Evolutionary conservation across 305 asterid species (phyloP).

Genomic region (Fraxinus velutina): DNA sequence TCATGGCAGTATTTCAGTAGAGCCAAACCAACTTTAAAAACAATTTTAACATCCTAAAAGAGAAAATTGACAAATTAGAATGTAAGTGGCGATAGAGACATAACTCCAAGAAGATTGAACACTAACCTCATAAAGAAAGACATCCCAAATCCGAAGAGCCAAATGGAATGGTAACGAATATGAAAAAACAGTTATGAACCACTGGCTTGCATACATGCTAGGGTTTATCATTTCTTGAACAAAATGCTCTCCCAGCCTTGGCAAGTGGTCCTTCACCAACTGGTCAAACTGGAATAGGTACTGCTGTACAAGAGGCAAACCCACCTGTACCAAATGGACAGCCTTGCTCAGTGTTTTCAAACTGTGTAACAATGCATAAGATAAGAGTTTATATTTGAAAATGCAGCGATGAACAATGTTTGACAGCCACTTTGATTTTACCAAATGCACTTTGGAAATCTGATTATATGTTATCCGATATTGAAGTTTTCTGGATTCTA

Average conservation of each 20-base stretch:
- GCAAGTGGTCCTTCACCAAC: conserved; percentile 67
- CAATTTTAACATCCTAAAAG: conserved; percentile 75
- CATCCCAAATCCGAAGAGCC: conserved; percentile 98
- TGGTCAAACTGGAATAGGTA: conserved; percentile 77
- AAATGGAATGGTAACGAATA: conserved; percentile 93
- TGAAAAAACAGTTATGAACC: conserved; percentile 96
- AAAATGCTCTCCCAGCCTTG: conserved; percentile 87
- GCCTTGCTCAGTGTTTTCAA: conserved; percentile 11
- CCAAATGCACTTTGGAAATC: neutral
- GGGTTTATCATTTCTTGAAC: conserved; percentile 87
- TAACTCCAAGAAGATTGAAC: conserved; percentile 4
- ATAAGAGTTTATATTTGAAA: neutral
- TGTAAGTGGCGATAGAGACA: conserved; percentile 6
- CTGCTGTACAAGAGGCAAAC: conserved; percentile 97
- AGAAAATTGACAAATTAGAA: conserved; percentile 13
- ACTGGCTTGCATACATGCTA: conserved; percentile 99
- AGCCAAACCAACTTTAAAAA: conserved; percentile 90
- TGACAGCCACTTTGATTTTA: neutral
- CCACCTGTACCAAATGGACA: conserved; percentile 57
- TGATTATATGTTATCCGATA: neutral
- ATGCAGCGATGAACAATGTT: neutral
- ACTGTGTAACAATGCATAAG: neutral
- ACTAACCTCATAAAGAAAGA: conserved; percentile 86
- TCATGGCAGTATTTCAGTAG: conserved; percentile 85
- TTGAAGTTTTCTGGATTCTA: neutral